Conservation (phyloP, 805 yeast genomes). For the Zygosaccharomyces rouxii region DNA sequence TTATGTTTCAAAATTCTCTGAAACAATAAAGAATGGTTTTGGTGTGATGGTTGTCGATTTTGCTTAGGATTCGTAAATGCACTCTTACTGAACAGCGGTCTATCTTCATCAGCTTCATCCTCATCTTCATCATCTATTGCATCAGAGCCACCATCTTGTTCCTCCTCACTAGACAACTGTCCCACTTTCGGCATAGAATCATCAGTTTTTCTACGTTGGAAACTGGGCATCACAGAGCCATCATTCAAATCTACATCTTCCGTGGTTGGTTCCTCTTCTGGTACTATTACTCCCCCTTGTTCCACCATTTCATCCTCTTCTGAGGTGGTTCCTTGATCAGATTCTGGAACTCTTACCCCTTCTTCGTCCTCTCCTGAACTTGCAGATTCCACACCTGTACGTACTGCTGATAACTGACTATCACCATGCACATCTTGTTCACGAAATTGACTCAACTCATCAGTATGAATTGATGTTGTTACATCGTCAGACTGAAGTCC, state of each 20-base stretch:
- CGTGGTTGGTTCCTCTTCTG: constrained; percentile 4
- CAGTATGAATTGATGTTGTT: constrained; percentile 23
- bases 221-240: neutral
- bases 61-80: neutral
- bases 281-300: constrained; percentile 4
- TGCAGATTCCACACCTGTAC: constrained; percentile 1
- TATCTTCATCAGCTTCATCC: constrained; percentile 20
- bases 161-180: constrained; percentile 42
- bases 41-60: neutral
- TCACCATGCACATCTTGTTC: constrained; percentile 8
- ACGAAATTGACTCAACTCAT: constrained; percentile 29
- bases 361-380: constrained; percentile 9
- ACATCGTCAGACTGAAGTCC: constrained; percentile 33
- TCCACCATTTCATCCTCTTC: constrained; percentile 22
- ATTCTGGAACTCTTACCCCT: constrained; percentile 28
- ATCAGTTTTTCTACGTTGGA: constrained; percentile 1
- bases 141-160: constrained; percentile 41
- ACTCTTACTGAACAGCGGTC: constrained; percentile 14
- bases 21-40: constrained; percentile 14
- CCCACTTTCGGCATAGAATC: constrained; percentile 29
- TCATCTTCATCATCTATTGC: constrained; percentile 13
- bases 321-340: constrained; percentile 33
- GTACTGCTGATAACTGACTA: neutral
- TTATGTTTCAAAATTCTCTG: constrained; percentile 16
- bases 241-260: constrained; percentile 12